Evolutionary conservation across 2,329 filamentous ascomycete genomes (phyloP), one percentile per base, ranked within the genome.

Genomic region (Trichophyton rubrum): DNA sequence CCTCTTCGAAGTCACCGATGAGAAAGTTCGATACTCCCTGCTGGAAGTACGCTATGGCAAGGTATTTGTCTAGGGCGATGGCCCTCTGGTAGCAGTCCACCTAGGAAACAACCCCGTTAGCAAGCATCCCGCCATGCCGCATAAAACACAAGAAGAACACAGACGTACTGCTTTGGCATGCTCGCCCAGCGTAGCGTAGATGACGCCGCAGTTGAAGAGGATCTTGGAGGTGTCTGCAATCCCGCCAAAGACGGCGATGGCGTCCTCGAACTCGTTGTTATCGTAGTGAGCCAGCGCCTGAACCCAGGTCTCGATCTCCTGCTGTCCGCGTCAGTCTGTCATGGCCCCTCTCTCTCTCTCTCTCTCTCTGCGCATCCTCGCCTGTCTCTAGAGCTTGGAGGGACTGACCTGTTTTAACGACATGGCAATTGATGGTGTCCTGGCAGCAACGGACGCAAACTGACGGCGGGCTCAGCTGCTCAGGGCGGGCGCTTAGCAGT

Each of bases 231-330:
- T 99, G 73, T 97, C 93, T 63, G 88, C 82, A 69, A 99, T 96
- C 67, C 81, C 83, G 64, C 89, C 88, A 71, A 99, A 97, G 63
- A 88, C 84, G 67, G 80, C 83, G 64, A 97, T 77, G 30, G 93
- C 85, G 66, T 92, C 88, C 70, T 97, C 92, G 75, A 95, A 97
- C 71, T 99, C 90, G 77, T 96, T 95, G 77, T 92, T 93, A 77
- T 99, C 93, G 78, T 99, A 99, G 72, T 87, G 86, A 68, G 80
- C 85, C 60, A 99, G 84, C 75, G 93, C 93, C 73, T 86, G 80
- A 67, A 97, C 93, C 93, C 93, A 99, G 57, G 90, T 95, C 78
- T 97, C 92, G 75, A 99, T 99, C 87, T 99, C 93, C 91, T 95
- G 11, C 30, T 22, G 41, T 30, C 49, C 56, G 30, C 8, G 5